Base-by-base conservation (phyloP, 345 rosid species). In the Ceriops decandra region DNA sequence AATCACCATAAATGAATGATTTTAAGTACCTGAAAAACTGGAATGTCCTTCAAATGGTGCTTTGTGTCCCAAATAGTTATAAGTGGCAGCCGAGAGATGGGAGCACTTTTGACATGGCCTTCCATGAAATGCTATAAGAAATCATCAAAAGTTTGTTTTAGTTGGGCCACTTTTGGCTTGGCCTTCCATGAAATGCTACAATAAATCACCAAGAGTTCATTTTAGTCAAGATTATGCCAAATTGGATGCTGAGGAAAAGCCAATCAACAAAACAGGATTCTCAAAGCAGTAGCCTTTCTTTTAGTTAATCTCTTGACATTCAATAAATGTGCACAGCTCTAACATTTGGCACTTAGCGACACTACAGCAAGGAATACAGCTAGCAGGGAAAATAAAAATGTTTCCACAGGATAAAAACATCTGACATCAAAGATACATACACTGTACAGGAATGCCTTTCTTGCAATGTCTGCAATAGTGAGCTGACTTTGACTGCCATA, bases 131-230 rank as follows among this genome's bases (percentile, higher is more conserved):
- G 99, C 99, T 95, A 76, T 68, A 78, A 52, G 47, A 42, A 42
- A 42, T 42, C 17, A 42, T 42, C 49, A 13, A 42, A 42, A 42
- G 0, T 42, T 42, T 42, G 49, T 13, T 42, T 42, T 42, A 42
- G 49, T 42, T 42, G 0, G 49, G 19, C 49, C 82, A 76, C 82
- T 86, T 86, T 90, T 90, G 66, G 99, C 85, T 82, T 90, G 99
- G 74, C 93, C 98, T 83, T 95, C 99, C 97, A 95, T 90, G 72
- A 90, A 90, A 85, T 95, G 98, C 98, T 95, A 76, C 63, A 76
- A 47, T 47, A 42, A 76, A 71, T 69, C 64, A 77, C 52, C 58
- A 38, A 76, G 72, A 51, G 7, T 32, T 31, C 63, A 64, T 26
- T 24, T 27, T 53, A 69, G 58, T 60, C 63, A 70, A 64, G 63